phyloP scores from a whole-genome alignment of 371 early-diverging fungal species.

The Apophysomyces trapeziformis region DNA sequence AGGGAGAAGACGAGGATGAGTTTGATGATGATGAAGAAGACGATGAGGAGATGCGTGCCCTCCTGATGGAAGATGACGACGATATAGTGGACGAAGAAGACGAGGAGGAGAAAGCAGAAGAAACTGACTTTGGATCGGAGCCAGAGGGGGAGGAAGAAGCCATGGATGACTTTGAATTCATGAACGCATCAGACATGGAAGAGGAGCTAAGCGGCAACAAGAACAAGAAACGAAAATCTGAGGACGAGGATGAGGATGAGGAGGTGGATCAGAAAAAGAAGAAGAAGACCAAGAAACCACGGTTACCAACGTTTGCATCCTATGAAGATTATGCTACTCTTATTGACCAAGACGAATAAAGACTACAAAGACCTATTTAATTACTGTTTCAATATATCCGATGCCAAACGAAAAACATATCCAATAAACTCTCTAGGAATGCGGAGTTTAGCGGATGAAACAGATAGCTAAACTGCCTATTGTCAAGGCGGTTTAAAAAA shows the following conservation, averaged over 20 bases:
- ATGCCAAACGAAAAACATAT: slow-evolving; percentile 1
- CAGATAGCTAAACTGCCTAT: slow-evolving; percentile 7
- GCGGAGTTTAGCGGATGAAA: slow-evolving; percentile 5
- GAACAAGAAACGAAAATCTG: slow-evolving; percentile 33
- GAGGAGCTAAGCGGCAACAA: slow-evolving; percentile 28
- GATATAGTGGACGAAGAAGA: slow-evolving; percentile 26
- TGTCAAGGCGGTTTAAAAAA: background rate
- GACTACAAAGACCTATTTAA: slow-evolving; percentile 17
- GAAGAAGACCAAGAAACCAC: slow-evolving; percentile 52
- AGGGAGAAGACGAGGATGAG: slow-evolving; percentile 61
- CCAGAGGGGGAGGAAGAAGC: slow-evolving; percentile 44
- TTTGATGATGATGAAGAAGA: slow-evolving; percentile 56
- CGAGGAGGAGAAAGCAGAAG: slow-evolving; percentile 56
- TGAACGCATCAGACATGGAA: slow-evolving; percentile 34
- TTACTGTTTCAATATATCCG: slow-evolving; percentile 2
- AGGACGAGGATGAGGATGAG: slow-evolving; percentile 25
- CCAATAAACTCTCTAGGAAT: background rate
- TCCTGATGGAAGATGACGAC: slow-evolving; percentile 45
- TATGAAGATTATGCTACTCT: slow-evolving; percentile 73
- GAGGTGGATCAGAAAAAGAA: slow-evolving; percentile 48
- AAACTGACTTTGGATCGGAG: slow-evolving; percentile 26
- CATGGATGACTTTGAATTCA: slow-evolving; percentile 25
- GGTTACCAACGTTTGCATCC: slow-evolving; percentile 73
- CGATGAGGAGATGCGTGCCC: slow-evolving; percentile 55
- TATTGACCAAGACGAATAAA: slow-evolving; percentile 32